Evolutionary conservation across 495 filamentous ascomycete genomes (phyloP).

Genomic region (Neurospora sp.): DNA sequence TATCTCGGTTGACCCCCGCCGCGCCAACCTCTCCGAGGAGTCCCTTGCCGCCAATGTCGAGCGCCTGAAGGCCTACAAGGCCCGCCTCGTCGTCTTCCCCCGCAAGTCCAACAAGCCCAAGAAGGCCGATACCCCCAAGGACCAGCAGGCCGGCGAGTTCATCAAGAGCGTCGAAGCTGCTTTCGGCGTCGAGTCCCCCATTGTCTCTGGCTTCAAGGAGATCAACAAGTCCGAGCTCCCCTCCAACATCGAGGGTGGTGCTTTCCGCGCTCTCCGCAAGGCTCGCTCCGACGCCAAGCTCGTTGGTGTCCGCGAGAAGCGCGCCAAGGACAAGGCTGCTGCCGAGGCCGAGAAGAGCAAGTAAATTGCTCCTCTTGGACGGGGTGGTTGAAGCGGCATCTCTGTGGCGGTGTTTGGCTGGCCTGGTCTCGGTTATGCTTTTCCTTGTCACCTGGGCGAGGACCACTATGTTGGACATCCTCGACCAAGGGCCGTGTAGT

Average conservation of each 20-base stretch:
- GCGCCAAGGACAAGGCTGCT: constrained; percentile 86
- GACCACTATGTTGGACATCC: constrained; percentile 11
- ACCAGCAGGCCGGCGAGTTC: constrained; percentile 67
- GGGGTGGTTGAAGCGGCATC: constrained; percentile 11
- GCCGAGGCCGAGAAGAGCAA: constrained; percentile 65
- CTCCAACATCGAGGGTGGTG: constrained; percentile 64
- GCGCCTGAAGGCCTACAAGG: constrained; percentile 92
- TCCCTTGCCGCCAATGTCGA: constrained; percentile 85
- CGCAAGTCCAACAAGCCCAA: constrained; percentile 87
- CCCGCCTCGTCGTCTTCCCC: constrained; percentile 92
- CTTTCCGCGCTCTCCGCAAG: constrained; percentile 75
- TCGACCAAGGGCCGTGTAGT: constrained; percentile 17
- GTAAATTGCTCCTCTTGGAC: constrained; percentile 61
- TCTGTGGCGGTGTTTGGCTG: constrained; percentile 31
- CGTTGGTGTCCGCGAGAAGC: constrained; percentile 81
- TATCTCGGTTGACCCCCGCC: constrained; percentile 93
- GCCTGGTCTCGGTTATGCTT: constrained; percentile 36
- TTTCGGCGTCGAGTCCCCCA: constrained; percentile 61
- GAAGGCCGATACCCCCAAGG: constrained; percentile 82
- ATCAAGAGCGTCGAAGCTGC: constrained; percentile 39
- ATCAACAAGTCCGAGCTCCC: constrained; percentile 73
- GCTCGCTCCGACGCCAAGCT: constrained; percentile 77
- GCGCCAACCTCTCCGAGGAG: constrained; percentile 92
- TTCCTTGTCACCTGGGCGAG: constrained; percentile 26
- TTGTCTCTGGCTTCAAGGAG: constrained; percentile 55